phyloP scores from a whole-genome alignment of 2,329 filamentous ascomycete species.

The Rugonectria rugulosa region DNA sequence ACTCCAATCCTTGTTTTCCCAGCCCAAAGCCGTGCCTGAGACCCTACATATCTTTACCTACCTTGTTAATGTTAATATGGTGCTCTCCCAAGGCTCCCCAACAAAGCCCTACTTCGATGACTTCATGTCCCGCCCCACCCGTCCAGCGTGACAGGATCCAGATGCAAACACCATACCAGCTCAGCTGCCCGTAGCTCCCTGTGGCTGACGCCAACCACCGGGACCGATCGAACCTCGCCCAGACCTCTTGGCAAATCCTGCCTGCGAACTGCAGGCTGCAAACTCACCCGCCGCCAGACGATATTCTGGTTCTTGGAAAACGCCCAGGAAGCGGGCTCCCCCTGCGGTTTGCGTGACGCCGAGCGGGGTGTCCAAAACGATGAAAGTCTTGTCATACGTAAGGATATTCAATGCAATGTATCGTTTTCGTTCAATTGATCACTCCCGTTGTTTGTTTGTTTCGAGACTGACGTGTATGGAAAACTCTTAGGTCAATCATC shows the following conservation, averaged over 20 bases:
- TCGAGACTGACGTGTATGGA: slow-evolving; percentile 1
- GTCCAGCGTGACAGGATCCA: slow-evolving; percentile 20
- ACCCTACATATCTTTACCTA: too few relatives aligned
- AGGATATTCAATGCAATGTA: neutral
- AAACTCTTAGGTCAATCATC: slow-evolving; percentile 21
- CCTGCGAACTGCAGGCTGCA: slow-evolving; percentile 20
- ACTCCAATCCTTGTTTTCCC: too few relatives aligned
- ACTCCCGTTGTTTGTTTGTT: too few relatives aligned
- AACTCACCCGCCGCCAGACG: slow-evolving; percentile 28
- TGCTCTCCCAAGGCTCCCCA: too few relatives aligned
- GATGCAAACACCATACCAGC: slow-evolving; percentile 1
- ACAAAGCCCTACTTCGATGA: too few relatives aligned
- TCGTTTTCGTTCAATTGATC: neutral
- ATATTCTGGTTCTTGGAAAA: neutral
- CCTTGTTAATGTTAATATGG: too few relatives aligned
- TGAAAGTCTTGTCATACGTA: neutral
- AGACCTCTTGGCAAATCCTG: slow-evolving; percentile 11
- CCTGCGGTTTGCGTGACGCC: neutral
- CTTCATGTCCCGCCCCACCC: slow-evolving; percentile 22
- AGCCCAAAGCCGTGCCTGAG: too few relatives aligned
- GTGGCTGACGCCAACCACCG: slow-evolving; percentile 28
- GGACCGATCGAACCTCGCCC: slow-evolving; percentile 20
- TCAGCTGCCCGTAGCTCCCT: slow-evolving; percentile 9
- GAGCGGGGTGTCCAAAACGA: neutral
- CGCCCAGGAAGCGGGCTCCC: neutral